These are phyloP conservation scores for Luzula sylvatica DNA, from an alignment of 176 grass and related monocot species.

Conservation along the genomic window DNA sequence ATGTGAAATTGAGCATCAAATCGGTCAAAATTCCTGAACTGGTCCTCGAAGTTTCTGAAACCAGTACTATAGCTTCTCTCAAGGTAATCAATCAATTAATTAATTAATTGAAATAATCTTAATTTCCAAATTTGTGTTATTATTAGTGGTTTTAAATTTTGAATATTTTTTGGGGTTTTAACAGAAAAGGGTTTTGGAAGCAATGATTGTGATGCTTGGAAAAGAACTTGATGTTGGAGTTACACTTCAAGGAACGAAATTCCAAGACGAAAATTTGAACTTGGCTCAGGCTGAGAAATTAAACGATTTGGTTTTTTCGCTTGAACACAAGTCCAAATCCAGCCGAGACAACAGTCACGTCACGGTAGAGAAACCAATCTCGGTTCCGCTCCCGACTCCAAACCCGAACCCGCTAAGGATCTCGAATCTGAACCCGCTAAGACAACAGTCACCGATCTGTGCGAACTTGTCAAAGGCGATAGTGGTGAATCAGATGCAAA, in stretches of 20 bases:
- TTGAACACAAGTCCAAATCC: constrained; percentile 49
- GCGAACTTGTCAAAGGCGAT: constrained; percentile 54
- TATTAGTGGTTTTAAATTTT: not conserved
- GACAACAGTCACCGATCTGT: constrained; percentile 37
- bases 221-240: constrained; percentile 63
- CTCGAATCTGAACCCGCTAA: no score
- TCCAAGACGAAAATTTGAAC: constrained; percentile 76
- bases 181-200: constrained; percentile 89
- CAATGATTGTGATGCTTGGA: constrained; percentile 72
- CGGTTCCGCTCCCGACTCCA: constrained; percentile 34
- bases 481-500: constrained; percentile 30
- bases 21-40: constrained; percentile 98
- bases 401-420: constrained; percentile 39
- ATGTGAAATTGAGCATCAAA: constrained; percentile 80
- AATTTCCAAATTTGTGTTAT: not conserved
- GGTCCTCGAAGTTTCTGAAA: constrained; percentile 90
- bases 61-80: constrained; percentile 71
- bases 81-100: constrained; percentile 42
- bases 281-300: constrained; percentile 55
- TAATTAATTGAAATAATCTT: not conserved
- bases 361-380: constrained; percentile 24
- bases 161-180: not conserved
- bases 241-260: constrained; percentile 76
- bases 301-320: constrained; percentile 59
- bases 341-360: constrained; percentile 22